Conservation (phyloP, 306 rosid genomes). For the Cicer arietinum region DNA sequence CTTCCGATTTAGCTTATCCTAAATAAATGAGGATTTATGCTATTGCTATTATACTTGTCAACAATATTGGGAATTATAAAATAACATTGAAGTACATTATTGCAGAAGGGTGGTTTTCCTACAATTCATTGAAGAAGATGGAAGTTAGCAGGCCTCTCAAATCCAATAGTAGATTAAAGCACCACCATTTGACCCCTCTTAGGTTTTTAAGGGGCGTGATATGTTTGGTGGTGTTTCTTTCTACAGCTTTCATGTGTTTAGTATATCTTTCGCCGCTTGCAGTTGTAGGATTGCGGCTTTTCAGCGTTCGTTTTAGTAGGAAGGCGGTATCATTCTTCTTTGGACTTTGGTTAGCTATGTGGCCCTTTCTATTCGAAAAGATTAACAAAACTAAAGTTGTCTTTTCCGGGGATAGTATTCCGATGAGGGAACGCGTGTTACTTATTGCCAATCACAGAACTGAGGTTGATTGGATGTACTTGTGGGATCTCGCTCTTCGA, state of each 20-base stretch:
- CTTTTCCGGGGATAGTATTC: slow-evolving; percentile 80
- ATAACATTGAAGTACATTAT: slow-evolving; percentile 48
- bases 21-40: slow-evolving; percentile 30
- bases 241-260: slow-evolving; percentile 79
- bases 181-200: slow-evolving; percentile 67
- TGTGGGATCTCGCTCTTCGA: slow-evolving; percentile 92
- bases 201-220: slow-evolving; percentile 73
- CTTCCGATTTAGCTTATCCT: slow-evolving; percentile 27
- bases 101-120: slow-evolving; percentile 63
- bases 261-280: slow-evolving; percentile 70
- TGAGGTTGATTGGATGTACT: slow-evolving; percentile 99
- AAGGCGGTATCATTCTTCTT: slow-evolving; percentile 67
- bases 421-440: slow-evolving; percentile 77
- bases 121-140: slow-evolving; percentile 63
- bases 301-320: slow-evolving; percentile 72
- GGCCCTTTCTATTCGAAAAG: slow-evolving; percentile 93
- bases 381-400: slow-evolving; percentile 78
- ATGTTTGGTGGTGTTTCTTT: slow-evolving; percentile 81
- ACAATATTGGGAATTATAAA: slow-evolving; percentile 33
- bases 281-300: slow-evolving; percentile 55
- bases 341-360: slow-evolving; percentile 78
- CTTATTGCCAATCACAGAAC: slow-evolving; percentile 91
- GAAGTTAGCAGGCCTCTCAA: slow-evolving; percentile 56
- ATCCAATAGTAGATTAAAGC: slow-evolving; percentile 57
- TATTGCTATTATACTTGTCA: slow-evolving; percentile 31